Evolutionary conservation across 1,284 basidiomycete genomes (phyloP), one percentile per base, ranked within the genome.

Genomic region (Microbotryomycetes sp.): DNA sequence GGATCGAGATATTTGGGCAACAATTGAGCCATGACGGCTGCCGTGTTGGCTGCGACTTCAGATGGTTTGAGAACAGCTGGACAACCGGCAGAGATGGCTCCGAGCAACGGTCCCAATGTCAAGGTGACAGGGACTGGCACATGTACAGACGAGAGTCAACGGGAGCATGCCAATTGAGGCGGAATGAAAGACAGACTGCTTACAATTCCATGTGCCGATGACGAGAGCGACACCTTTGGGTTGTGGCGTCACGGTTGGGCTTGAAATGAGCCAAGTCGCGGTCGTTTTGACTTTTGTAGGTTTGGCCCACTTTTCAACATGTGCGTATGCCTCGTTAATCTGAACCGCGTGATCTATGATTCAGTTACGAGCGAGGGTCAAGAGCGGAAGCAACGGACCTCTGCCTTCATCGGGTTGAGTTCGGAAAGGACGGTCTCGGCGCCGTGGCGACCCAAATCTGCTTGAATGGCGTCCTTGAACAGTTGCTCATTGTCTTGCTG

Each of bases 21-120:
- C 25, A 78, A 72, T 28, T 71, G 56, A 12, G 72, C 65, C 42
- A 77, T 65, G 7, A 77, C 68, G 53, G 71, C 67, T 22, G 76
- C 74, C 2, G 71, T 71, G 63, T 74, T 66, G 1, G 71, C 58
- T 9, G 73, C 63, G 22, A 75, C 71, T 62, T 78, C 77, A 19
- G 36, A 42, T 12, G 36, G 36, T 64, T 73, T 73, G 58, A 73
- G 30, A 54, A 77, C 64, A 19, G 71, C 72, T 2, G 76, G 74
- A 68, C 76, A 76, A 15, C 77, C 77, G 7, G 76, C 77, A 6
- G 77, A 71, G 59, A 78, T 76, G 25, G 77, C 77, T 23, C 72
- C 75, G 50, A 77, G 65, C n/a, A 77, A 59, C 16, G 77, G 77
- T 19, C 71, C 70, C 45, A 78, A 55, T 6, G 36, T 42, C 36